phyloP scores from a whole-genome alignment of 768 basidiomycete species.

The Inosperma sp. region DNA sequence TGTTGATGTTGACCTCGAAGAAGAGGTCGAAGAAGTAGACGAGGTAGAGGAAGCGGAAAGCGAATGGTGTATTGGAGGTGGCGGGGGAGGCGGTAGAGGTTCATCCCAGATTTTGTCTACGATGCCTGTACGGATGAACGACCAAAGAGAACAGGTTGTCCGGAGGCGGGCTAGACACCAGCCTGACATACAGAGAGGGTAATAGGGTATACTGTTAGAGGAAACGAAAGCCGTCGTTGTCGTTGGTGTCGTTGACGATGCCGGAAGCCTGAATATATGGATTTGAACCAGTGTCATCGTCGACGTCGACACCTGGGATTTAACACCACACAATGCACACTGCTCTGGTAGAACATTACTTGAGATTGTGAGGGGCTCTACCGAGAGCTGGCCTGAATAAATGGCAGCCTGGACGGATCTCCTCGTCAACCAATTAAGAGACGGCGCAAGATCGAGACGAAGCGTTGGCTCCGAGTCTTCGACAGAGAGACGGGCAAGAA shows the following conservation, averaged over 20 bases:
- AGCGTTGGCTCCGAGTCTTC: slow-evolving; percentile 96
- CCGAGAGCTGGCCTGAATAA: slow-evolving; percentile 77
- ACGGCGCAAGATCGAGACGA: slow-evolving; percentile 89
- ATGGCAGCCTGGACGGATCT: slow-evolving; percentile 82
- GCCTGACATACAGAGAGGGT: slow-evolving; percentile 79
- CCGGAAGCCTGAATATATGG: slow-evolving; percentile 59
- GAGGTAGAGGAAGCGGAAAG: no score
- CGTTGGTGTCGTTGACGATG: slow-evolving; percentile 2
- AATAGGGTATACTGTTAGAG: slow-evolving; percentile 21
- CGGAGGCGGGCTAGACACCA: slow-evolving; percentile 84
- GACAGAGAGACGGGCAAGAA: slow-evolving; percentile 63
- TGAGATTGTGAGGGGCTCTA: slow-evolving; percentile 76
- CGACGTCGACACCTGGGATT: slow-evolving; percentile 23
- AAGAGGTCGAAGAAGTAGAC: neutral
- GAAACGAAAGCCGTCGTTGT: neutral
- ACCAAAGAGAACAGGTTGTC: slow-evolving; percentile 87
- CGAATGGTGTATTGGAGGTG: no score
- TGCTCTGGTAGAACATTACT: no score
- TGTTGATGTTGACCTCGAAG: neutral
- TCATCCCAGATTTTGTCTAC: slow-evolving; percentile 91
- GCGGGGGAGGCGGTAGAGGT: no score
- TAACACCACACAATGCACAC: no score
- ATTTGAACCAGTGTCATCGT: slow-evolving; percentile 57
- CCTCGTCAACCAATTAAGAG: slow-evolving; percentile 90
- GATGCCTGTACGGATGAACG: slow-evolving; percentile 76